Percentiles rank a stretch among this genome's conserved stretches.
These are phyloP conservation scores for Thalia dealbata DNA, from an alignment of 176 grass and related monocot species.

Conservation along the genomic window DNA sequence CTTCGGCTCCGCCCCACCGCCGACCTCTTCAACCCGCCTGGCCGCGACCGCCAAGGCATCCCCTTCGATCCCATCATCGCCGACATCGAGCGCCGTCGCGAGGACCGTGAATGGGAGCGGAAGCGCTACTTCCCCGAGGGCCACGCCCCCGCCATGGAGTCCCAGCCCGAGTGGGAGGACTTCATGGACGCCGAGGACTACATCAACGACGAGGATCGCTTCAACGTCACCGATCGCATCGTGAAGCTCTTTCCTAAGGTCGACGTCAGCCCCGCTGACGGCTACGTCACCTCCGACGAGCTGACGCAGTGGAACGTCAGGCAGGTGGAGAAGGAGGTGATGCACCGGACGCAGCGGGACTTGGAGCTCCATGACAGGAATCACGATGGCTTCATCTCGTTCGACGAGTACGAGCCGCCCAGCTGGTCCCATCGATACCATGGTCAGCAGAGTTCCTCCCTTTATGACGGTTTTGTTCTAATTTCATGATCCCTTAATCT, in stretches of 20 bases:
- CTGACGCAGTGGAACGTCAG: slow-evolving; percentile 70
- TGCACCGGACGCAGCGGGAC: slow-evolving; percentile 65
- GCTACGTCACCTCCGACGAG: slow-evolving; percentile 50
- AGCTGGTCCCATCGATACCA: slow-evolving; percentile 79
- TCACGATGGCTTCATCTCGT: slow-evolving; percentile 65
- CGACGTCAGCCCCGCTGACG: slow-evolving; percentile 64
- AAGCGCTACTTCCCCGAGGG: slow-evolving; percentile 30
- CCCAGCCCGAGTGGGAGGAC: slow-evolving; percentile 60
- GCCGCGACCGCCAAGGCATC: slow-evolving; percentile 12
- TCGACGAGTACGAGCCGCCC: slow-evolving; percentile 74
- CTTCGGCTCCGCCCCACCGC: slow-evolving; percentile 60
- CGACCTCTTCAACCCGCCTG: slow-evolving; percentile 4
- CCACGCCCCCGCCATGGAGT: slow-evolving; percentile 74
- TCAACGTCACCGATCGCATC: slow-evolving; percentile 75
- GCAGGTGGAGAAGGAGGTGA: slow-evolving; percentile 48
- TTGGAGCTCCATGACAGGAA: slow-evolving; percentile 85
- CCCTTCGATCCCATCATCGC: slow-evolving; percentile 78
- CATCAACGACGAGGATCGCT: slow-evolving; percentile 52
- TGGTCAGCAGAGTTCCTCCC: slow-evolving; percentile 34
- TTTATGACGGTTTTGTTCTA: not conserved
- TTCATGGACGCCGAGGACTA: slow-evolving; percentile 49
- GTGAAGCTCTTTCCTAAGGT: slow-evolving; percentile 72
- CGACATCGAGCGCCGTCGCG: slow-evolving; percentile 56
- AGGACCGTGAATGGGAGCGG: slow-evolving; percentile 88
- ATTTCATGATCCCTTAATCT: not conserved